These are phyloP conservation scores for Exutisphaerella laricina DNA, from an alignment of 2,329 filamentous ascomycete genomes.

Conservation along the genomic window DNA sequence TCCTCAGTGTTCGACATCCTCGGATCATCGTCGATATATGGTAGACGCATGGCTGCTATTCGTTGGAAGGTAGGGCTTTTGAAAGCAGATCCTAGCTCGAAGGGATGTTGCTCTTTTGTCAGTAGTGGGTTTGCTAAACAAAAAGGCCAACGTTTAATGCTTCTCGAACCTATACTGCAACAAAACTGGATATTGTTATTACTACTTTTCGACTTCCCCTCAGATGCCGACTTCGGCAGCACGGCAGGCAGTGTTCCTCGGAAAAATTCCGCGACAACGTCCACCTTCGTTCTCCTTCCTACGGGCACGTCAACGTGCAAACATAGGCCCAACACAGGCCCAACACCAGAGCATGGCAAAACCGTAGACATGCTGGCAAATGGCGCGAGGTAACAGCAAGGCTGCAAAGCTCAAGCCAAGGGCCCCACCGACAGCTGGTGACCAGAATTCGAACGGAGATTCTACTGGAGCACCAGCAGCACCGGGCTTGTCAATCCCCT, in stretches of 20 bases:
- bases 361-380: constrained; percentile 2
- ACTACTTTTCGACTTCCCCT: neutral
- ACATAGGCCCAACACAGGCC: too few species aligned
- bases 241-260: neutral
- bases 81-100: too few species aligned
- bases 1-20: constrained; percentile 43
- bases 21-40: constrained; percentile 50
- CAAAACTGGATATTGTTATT: constrained; percentile 2
- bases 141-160: too few species aligned
- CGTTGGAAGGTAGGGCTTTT: too few species aligned
- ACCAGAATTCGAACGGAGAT: neutral
- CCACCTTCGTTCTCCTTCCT: neutral
- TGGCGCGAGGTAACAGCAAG: constrained; percentile 20
- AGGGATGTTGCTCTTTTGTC: too few species aligned
- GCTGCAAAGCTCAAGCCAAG: constrained; percentile 6
- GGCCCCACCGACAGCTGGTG: neutral
- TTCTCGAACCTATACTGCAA: constrained; percentile 1
- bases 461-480: neutral
- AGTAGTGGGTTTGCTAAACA: too few species aligned
- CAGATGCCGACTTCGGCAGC: neutral
- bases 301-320: too few species aligned
- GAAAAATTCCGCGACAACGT: neutral
- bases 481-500: constrained; percentile 6
- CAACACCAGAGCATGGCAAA: neutral
- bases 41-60: constrained; percentile 46